Conservation (phyloP, 2,329 filamentous ascomycete species). For the Exserohilum turcica region DNA sequence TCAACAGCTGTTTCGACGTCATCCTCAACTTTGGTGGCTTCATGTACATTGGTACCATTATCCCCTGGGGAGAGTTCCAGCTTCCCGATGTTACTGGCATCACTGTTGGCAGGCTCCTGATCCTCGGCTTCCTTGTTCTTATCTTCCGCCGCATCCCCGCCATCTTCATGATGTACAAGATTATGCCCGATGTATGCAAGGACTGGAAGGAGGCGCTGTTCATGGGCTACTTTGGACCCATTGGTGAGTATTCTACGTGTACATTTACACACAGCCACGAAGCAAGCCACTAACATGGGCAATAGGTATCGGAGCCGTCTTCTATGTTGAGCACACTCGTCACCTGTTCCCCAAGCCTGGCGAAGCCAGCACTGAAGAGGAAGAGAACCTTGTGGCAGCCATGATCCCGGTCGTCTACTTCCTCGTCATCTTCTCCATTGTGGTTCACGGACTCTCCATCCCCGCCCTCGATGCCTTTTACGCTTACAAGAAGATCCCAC, state of each 20-base stretch:
- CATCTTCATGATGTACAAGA: constrained; percentile 59
- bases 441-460: constrained; percentile 57
- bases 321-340: constrained; percentile 54
- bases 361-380: constrained; percentile 47
- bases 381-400: constrained; percentile 48
- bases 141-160: constrained; percentile 63
- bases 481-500: constrained; percentile 47
- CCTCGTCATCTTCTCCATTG: constrained; percentile 54
- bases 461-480: constrained; percentile 52
- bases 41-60: constrained; percentile 62
- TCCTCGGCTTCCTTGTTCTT: constrained; percentile 59
- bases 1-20: constrained; percentile 64
- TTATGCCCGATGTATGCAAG: constrained; percentile 60
- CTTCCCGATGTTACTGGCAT: constrained; percentile 60
- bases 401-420: constrained; percentile 56
- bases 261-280: not conserved
- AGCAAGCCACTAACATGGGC: not conserved
- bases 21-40: constrained; percentile 66
- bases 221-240: constrained; percentile 62
- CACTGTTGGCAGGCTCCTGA: constrained; percentile 57
- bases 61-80: constrained; percentile 63
- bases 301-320: constrained; percentile 51
- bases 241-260: constrained; percentile 28
- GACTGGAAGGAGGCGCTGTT: constrained; percentile 64
- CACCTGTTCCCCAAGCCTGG: constrained; percentile 52